Conservation (phyloP, 2,329 filamentous ascomycete species). For the Xylariales sp. region DNA sequence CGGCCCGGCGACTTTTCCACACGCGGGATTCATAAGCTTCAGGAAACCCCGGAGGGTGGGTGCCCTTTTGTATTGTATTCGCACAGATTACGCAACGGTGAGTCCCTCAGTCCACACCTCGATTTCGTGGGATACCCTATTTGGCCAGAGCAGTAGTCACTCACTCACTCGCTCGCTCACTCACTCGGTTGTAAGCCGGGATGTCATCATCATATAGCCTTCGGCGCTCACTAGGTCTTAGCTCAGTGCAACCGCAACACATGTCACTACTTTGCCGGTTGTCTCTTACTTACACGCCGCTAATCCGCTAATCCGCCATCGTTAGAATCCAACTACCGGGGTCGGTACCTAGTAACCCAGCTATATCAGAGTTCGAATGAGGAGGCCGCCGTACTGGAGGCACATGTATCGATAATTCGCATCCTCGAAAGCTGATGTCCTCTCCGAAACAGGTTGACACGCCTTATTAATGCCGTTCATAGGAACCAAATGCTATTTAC, state of each 20-base stretch:
- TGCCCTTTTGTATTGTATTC: too few relatives aligned
- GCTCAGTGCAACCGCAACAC: neutral
- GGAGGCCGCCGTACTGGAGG: too few relatives aligned
- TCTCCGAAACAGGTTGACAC: neutral
- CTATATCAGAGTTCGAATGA: too few relatives aligned
- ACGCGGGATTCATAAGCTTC: too few relatives aligned
- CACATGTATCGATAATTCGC: neutral
- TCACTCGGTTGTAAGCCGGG: neutral
- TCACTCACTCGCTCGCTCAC: neutral
- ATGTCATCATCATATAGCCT: neutral
- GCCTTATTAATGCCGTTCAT: neutral
- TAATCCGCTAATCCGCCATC: neutral
- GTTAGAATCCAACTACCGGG: too few relatives aligned
- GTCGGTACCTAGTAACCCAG: too few relatives aligned
- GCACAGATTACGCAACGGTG: too few relatives aligned
- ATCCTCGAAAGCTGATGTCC: neutral
- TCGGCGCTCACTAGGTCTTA: neutral
- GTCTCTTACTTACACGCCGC: neutral
- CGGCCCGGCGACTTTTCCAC: too few relatives aligned
- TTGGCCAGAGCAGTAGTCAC: neutral
- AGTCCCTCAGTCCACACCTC: too few relatives aligned
- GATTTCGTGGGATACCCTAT: neutral
- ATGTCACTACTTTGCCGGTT: conserved; percentile 8
- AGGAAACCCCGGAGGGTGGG: too few relatives aligned
- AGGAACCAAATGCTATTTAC: neutral